These are phyloP conservation scores for Glaciozyma martinii DNA, from an alignment of 768 basidiomycete genomes.

Conservation along the genomic window DNA sequence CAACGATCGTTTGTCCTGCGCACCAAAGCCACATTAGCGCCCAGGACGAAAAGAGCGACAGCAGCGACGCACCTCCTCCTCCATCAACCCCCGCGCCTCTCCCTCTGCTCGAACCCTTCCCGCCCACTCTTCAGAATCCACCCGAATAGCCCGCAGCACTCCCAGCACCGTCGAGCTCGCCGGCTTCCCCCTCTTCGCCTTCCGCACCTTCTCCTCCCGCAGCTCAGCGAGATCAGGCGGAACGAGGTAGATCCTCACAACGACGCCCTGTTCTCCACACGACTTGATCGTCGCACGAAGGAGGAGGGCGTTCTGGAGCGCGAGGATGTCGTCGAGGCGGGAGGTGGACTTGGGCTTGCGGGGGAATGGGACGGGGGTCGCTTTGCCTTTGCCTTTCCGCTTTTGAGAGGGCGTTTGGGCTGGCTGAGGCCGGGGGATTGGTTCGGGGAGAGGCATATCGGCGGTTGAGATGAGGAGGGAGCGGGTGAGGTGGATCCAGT, in stretches of 20 bases:
- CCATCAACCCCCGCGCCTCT: not conserved
- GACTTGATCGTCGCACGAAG: not conserved
- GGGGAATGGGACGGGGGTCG: not conserved
- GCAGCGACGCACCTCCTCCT: slow-evolving; percentile 4
- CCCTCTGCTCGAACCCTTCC: not conserved
- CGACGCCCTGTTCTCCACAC: not conserved
- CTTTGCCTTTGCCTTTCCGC: not conserved
- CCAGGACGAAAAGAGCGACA: not conserved
- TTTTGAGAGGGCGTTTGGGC: not conserved
- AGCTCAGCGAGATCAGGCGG: slow-evolving; percentile 14
- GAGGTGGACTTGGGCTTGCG: not conserved
- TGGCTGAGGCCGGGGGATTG: too few relatives aligned
- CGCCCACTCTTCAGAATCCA: slow-evolving; percentile 2
- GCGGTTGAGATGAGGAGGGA: not conserved
- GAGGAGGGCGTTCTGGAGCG: not conserved
- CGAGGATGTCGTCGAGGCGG: slow-evolving; percentile 6
- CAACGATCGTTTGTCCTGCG: slow-evolving; percentile 16
- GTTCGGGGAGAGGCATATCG: not conserved
- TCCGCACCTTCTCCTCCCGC: too few relatives aligned
- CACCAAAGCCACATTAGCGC: not conserved
- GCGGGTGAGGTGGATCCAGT: too few relatives aligned
- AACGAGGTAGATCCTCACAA: slow-evolving; percentile 23
- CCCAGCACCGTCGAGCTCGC: not conserved
- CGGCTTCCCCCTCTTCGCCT: not conserved
- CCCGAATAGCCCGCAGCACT: not conserved